Base-by-base conservation (phyloP, 2,329 filamentous ascomycete species). In the Pseudogymnoascus sp. region DNA sequence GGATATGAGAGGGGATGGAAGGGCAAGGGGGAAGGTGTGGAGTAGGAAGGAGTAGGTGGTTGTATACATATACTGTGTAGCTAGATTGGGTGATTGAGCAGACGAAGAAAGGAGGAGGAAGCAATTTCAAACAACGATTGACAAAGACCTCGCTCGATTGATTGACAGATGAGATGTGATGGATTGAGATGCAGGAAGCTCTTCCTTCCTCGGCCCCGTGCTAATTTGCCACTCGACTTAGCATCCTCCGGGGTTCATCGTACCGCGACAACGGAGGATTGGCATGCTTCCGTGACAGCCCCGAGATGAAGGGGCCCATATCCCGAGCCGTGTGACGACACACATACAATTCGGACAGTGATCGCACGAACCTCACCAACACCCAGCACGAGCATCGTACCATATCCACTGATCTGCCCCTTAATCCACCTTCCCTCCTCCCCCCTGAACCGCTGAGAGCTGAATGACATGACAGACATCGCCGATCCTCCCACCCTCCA, bases 51-150 rank as follows among this genome's bases (percentile, higher is more conserved):
- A 43, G 40, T 43, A 33, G 49, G 49, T 11, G 28, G 49, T 33
- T 55, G 49, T 55, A 55, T 55, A 55, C 49, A 55, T 55, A 55
- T 55, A 55, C 28, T 33, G 49, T 55, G 49, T 33, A 55, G 49
- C 49, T 55, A 55, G 49, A 55, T 55, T 55, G 49, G 14, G 23
- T 33, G 49, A 33, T 18, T 55, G n/a, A 55, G 25, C 28, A 21
- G 49, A 33, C 7, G 45, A 52, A 14, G 9, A 25, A 52, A 8
- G n/a, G 9, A 31, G 31, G 28, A 55, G 49, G 49, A 55, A 2
- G 49, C 18, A 55, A 55, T 28, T 55, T 55, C 49, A 55, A 55
- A 55, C 49, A 16, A 9, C 11, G 28, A 55, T 55, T 55, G 49
- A 55, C 49, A 55, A 55, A 33, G n/a, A 18, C 49, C 5, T n/a